phyloP scores from a whole-genome alignment of 1,139 yeast genomes.

The Geotrichum aggregatum region DNA sequence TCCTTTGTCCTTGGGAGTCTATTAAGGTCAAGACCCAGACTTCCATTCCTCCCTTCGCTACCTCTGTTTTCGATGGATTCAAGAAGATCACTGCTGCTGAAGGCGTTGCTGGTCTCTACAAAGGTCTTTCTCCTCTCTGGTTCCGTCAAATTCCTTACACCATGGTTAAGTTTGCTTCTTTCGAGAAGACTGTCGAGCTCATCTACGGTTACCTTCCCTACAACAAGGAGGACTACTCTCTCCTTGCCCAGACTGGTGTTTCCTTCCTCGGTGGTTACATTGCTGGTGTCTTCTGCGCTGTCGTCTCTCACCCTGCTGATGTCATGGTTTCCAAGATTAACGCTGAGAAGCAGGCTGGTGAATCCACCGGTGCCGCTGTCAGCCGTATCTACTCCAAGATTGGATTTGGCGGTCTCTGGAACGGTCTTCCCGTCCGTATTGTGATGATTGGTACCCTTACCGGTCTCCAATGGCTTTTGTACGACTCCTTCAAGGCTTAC shows the following conservation, averaged over 20 bases:
- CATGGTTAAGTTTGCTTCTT: constrained; percentile 77
- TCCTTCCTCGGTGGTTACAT: constrained; percentile 78
- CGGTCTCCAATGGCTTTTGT: constrained; percentile 80
- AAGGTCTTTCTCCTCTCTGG: constrained; percentile 77
- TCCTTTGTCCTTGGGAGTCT: constrained; percentile 80
- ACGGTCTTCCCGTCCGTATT: constrained; percentile 75
- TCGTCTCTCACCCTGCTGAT: constrained; percentile 83
- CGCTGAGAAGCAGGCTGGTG: constrained; percentile 54
- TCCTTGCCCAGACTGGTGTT: constrained; percentile 68
- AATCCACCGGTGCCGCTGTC: constrained; percentile 53
- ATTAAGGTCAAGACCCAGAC: constrained; percentile 80
- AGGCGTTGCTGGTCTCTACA: constrained; percentile 55
- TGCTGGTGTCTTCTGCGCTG: constrained; percentile 81
- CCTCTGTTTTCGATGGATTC: constrained; percentile 49
- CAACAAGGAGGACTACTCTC: constrained; percentile 45
- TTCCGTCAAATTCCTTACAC: constrained; percentile 84
- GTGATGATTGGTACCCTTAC: constrained; percentile 84
- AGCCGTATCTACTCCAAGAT: constrained; percentile 59
- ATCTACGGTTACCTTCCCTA: constrained; percentile 54
- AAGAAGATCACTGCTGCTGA: constrained; percentile 52
- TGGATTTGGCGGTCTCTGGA: constrained; percentile 76
- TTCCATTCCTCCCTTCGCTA: constrained; percentile 64
- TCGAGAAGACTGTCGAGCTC: constrained; percentile 70
- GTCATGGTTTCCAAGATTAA: constrained; percentile 79
- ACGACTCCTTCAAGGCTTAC: constrained; percentile 73